Base-by-base conservation (phyloP, 176 grass and related monocot species). In the Aegilops longissima region DNA sequence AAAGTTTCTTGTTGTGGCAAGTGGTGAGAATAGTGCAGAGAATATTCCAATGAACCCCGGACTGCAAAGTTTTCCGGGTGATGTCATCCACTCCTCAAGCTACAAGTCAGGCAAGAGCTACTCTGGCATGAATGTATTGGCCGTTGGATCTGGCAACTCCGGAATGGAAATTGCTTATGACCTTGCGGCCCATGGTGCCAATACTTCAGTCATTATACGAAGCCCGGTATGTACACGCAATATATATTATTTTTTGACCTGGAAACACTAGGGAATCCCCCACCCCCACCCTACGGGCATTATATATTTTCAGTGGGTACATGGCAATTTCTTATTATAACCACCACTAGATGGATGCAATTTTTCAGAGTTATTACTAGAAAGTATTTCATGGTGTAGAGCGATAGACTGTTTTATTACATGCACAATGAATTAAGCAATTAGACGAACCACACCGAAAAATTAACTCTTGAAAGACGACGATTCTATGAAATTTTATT, bases 1-100 rank as follows among this genome's bases (percentile, higher is more conserved):
- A 3, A 80, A 27, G 44, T 91, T 91, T 51, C 47, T 91, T 6
- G 83, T 94, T 0, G 86, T 91, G 17, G 89, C 92, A 3, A 77
- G 54, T 58, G 54, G 54, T 58, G 18, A 21, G 54, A 58, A 58
- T 58, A 58, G 54, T 21, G 54, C 18, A 21, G 54, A 20, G 18
- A 58, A 58, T 58, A 58, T 58, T 20, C 54, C 54, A 58, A 58
- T 58, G 54, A 83, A 0, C 83, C 89, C 23, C 0, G 86, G 83
- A 8, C 5, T 89, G 0, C 16, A 44, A 4, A 30, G 17, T 65
- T 18, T 58, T 20, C 0, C 0, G 18, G 54, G 54, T 58, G 18
- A 58, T 20, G 54, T 21, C 54, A 58, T 58, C 54, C 54, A 58
- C 54, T 58, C 54, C 54, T 58, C 54, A 20, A 20, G 18, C 6